Conservation (phyloP, 2,329 filamentous ascomycete species). For the Alternaria hordeiaustralica region DNA sequence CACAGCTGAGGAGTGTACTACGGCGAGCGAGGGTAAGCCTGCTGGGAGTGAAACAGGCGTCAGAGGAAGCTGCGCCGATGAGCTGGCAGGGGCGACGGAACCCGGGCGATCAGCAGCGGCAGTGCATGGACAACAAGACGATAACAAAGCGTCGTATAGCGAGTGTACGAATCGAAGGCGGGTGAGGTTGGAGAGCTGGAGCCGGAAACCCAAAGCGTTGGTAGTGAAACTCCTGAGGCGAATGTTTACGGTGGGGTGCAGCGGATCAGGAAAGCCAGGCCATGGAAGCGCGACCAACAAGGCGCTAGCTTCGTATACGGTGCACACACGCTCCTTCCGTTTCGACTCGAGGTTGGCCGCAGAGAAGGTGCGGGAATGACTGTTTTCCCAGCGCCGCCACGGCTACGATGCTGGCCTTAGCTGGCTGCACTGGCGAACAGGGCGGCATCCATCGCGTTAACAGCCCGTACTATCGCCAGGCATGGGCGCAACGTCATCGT, state of each 20-base stretch:
- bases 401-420: conserved; percentile 1
- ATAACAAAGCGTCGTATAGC: conserved; percentile 9
- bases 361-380: neutral
- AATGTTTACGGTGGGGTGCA: conserved; percentile 19
- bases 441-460: conserved; percentile 15
- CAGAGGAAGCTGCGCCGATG: conserved; percentile 18
- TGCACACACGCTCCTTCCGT: conserved; percentile 14
- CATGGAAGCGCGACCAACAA: conserved; percentile 8
- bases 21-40: conserved; percentile 25
- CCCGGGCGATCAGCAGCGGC: conserved; percentile 13
- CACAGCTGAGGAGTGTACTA: conserved; percentile 14
- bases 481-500: conserved; percentile 11
- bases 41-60: conserved; percentile 25
- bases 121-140: conserved; percentile 1
- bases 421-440: neutral
- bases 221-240: conserved; percentile 20
- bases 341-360: conserved; percentile 10
- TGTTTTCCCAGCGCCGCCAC: conserved; percentile 3
- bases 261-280: conserved; percentile 6
- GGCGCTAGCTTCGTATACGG: conserved; percentile 23
- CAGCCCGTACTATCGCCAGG: conserved; percentile 2
- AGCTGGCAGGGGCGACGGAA: conserved; percentile 25
- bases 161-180: conserved; percentile 20
- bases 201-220: conserved; percentile 6
- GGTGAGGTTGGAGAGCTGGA: conserved; percentile 1